Evolutionary conservation across 768 basidiomycete species (phyloP), one percentile per base, ranked within the genome.

Genomic region (Cubamyces lactineus): DNA sequence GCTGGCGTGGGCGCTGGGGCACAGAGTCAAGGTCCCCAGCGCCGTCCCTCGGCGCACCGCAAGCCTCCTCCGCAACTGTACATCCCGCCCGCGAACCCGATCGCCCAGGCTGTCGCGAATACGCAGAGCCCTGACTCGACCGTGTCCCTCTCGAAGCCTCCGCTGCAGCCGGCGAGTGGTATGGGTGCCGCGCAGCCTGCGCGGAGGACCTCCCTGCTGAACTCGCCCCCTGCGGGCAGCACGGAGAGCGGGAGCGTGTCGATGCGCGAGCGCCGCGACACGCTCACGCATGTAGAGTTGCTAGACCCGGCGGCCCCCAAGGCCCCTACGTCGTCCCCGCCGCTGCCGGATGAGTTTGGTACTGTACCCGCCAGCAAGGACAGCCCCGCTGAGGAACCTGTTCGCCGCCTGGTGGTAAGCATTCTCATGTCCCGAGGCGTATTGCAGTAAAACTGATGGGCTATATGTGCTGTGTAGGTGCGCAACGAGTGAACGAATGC

Each of bases 261-360:
- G 23, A 48, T 26, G 42, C 28, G 53, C 34, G 57, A 59, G 50
- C 46, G 55, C 12, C 38, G 42, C 60, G 49, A 57, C 57, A 58
- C 57, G 48, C 39, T 58, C n/a, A 58, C 57, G 41, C 54, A 66
- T 21, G 52, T 65, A 26, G 47, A 61, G 42, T 49, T 49, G 55
- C 55, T 69, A n/a, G 67, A 69, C 30, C 68, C 64, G 21, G 40
- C 26, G 19, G 48, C 62, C 46, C 67, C 67, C 47, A 49, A 30
- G 45, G 15, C 64, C 49, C 67, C 69, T 15, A 59, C 59, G 6
- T 28, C 59, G 28, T 50, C 57, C 23, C 60, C 61, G 12, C 56
- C 59, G 42, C 56, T 71, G 43, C 69, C 67, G 12, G 68, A 67
- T 15, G 52, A 66, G 65, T 70, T 71, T 63, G 69, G 71, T 16